Conservation (phyloP, 495 filamentous ascomycete species). For the Neurospora sp. region DNA sequence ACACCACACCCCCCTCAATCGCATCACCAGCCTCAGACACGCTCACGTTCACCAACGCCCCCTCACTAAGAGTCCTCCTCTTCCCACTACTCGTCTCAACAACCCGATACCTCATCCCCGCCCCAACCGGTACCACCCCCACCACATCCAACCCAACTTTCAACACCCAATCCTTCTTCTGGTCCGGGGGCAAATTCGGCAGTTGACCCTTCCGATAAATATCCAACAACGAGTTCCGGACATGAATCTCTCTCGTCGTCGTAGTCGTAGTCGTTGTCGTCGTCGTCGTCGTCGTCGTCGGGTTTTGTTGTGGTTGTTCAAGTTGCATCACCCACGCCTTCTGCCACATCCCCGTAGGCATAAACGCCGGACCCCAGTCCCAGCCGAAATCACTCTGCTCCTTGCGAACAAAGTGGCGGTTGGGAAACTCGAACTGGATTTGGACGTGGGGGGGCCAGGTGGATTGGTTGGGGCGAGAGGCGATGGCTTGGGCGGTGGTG, state of each 20-base stretch:
- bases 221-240: conserved; percentile 51
- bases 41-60: conserved; percentile 30
- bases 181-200: conserved; percentile 49
- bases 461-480: conserved; percentile 42
- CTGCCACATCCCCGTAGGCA: conserved; percentile 57
- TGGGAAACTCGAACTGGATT: conserved; percentile 40
- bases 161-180: conserved; percentile 53
- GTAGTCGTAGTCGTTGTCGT: no score
- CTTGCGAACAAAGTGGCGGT: conserved; percentile 56
- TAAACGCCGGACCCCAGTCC: conserved; percentile 62
- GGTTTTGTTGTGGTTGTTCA: conserved; percentile 15
- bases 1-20: conserved; percentile 40
- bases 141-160: conserved; percentile 60
- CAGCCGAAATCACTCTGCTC: conserved; percentile 63
- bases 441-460: conserved; percentile 41
- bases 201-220: conserved; percentile 52
- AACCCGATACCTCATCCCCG: conserved; percentile 44
- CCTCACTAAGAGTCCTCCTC: conserved; percentile 37
- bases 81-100: conserved; percentile 29
- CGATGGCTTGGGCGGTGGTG: conserved; percentile 30
- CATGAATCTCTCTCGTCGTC: conserved; percentile 25
- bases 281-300: no score
- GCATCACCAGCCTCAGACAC: conserved; percentile 34
- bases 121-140: conserved; percentile 37
- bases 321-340: conserved; percentile 53